Percentiles rank a stretch among this genome's conserved stretches.
phyloP scores from a whole-genome alignment of 495 filamentous ascomycete species.

The Aspergillus cavernicola region DNA sequence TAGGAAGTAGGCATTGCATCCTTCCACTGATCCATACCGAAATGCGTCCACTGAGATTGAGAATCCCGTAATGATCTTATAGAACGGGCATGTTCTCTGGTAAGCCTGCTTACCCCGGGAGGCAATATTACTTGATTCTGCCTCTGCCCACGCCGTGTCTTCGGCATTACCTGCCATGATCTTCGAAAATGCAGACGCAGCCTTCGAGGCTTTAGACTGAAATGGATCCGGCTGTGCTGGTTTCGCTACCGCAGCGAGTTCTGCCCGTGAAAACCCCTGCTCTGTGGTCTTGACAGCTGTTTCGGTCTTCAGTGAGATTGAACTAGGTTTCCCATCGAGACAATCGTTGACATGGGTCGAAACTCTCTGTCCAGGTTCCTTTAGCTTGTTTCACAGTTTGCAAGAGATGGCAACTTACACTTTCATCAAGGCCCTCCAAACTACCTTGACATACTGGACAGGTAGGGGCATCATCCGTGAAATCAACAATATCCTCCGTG shows the following conservation, averaged over 20 bases:
- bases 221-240: constrained; percentile 78
- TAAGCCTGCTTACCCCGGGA: constrained; percentile 87
- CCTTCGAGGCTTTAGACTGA: constrained; percentile 37
- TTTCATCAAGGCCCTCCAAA: constrained; percentile 56
- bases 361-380: constrained; percentile 34
- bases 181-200: constrained; percentile 76
- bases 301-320: constrained; percentile 33
- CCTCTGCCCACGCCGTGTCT: constrained; percentile 82
- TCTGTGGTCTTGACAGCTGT: constrained; percentile 11
- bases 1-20: constrained; percentile 92
- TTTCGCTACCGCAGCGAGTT: constrained; percentile 63
- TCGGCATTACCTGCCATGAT: constrained; percentile 90
- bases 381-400: background rate
- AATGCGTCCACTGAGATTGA: constrained; percentile 95
- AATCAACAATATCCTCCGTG: constrained; percentile 35
- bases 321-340: constrained; percentile 72
- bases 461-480: constrained; percentile 19
- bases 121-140: constrained; percentile 72
- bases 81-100: constrained; percentile 91
- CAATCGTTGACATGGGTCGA: constrained; percentile 85
- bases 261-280: constrained; percentile 50
- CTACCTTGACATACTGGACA: constrained; percentile 76
- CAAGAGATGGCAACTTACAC: no score
- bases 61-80: constrained; percentile 93
- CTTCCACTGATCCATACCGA: constrained; percentile 87